Evolutionary conservation across 2,329 filamentous ascomycete genomes (phyloP), one percentile per base, ranked within the genome.

Genomic region (Hypoxylon sp.): DNA sequence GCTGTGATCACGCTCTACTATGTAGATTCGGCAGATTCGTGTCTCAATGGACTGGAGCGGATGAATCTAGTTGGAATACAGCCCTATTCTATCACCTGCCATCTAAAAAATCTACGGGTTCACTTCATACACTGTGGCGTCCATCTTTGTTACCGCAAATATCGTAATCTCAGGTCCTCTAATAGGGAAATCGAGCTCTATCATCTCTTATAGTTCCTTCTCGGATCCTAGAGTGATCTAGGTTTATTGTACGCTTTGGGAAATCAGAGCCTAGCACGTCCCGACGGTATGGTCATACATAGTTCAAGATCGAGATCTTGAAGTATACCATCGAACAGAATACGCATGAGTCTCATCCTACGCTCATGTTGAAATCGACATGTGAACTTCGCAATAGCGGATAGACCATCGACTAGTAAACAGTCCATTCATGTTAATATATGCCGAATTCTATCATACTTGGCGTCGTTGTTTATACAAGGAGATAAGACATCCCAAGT

Each of bases 241-340:
- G 31, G 29, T 10, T 31, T 21, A 19, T 3, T 35, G 15, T 15
- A 37, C 19, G 31, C 44, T 58, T 58, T 50, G 17, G 10, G 32
- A 6, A 39, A 27, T 58, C 44, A 29, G 19, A 37, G 31, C 19
- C 44, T 11, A 21, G 11, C 10, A n/a, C 24, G 24, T 35, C n/a
- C 29, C 32, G 8, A 27, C 42, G 17, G 15, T 35, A 17, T 32
- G 39, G 39, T 11, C 17, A 7, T 44, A 44, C n/a, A n/a, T n/a
- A 7, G 21, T 44, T 44, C 17, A 10, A 17, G 17, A 56, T 56
- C 29, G 54, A 56, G 42, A 56, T 47, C 54, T 44, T 19, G 32
- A 11, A 6, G n/a, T 31, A 35, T 47, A 44, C 29, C 39, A 15
- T 35, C 29, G 4, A 47, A 29, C 39, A 21, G 47, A 6, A 24